phyloP scores from a whole-genome alignment of 177 flowering plant species.

The Telopea speciosissima region DNA sequence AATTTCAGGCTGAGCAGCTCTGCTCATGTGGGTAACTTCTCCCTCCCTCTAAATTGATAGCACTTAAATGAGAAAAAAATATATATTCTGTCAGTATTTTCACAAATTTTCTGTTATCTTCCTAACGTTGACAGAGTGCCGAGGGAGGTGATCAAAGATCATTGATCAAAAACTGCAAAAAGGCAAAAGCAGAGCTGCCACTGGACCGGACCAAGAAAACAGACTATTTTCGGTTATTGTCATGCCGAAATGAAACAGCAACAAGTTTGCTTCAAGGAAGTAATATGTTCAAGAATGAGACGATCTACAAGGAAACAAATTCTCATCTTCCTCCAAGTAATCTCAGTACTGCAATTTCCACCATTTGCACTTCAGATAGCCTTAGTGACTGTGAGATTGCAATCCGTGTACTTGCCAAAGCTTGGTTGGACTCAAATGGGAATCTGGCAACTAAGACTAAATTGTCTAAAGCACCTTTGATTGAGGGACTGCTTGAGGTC shows the following conservation, averaged over 20 bases:
- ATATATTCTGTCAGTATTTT: neutral
- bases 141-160: slow-evolving; percentile 14
- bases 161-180: slow-evolving; percentile 25
- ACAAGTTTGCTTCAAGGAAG: slow-evolving; percentile 17
- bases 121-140: slow-evolving; percentile 28
- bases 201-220: slow-evolving; percentile 26
- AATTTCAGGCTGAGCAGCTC: slow-evolving; percentile 12
- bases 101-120: neutral
- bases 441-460: slow-evolving; percentile 30
- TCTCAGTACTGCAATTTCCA: slow-evolving; percentile 31
- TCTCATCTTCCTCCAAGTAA: slow-evolving; percentile 17
- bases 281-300: slow-evolving; percentile 8
- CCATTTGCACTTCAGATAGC: slow-evolving; percentile 49
- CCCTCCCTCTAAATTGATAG: slow-evolving; percentile 3
- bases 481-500: slow-evolving; percentile 61
- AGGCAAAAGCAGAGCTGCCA: slow-evolving; percentile 23
- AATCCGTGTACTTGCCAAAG: slow-evolving; percentile 38
- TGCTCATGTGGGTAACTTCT: slow-evolving; percentile 27
- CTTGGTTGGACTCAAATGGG: slow-evolving; percentile 55
- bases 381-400: slow-evolving; percentile 54
- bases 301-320: slow-evolving; percentile 10
- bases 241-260: slow-evolving; percentile 32
- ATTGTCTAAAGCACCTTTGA: slow-evolving; percentile 39
- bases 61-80: neutral
- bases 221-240: slow-evolving; percentile 27